These are phyloP conservation scores for Trichoderma asperelloides DNA, from an alignment of 495 filamentous ascomycete species.

Conservation along the genomic window DNA sequence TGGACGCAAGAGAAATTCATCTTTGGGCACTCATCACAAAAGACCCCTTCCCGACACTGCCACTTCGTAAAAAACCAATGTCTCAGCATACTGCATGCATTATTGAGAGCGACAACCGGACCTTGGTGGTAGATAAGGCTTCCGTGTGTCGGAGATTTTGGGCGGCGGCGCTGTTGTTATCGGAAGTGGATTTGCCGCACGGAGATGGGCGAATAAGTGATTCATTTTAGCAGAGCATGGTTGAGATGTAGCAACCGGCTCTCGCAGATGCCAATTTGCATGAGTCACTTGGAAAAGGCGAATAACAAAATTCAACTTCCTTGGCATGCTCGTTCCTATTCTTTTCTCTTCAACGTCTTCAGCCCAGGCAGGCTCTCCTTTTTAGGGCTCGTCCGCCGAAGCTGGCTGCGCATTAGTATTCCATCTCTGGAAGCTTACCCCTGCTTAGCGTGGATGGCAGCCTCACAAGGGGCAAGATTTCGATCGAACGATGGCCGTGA, in stretches of 20 bases:
- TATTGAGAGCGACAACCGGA: background rate
- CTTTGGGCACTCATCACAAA: background rate
- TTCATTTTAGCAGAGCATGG: background rate
- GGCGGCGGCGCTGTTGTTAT: background rate
- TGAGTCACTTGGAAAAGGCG: background rate
- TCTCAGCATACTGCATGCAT: background rate
- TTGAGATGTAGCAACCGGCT: background rate
- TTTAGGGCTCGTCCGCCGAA: conserved; percentile 1
- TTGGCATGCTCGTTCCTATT: background rate
- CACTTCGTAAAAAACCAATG: background rate
- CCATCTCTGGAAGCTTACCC: background rate
- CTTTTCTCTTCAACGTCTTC: background rate
- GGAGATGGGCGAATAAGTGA: background rate
- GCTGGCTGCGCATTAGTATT: conserved; percentile 2
- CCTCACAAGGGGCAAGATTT: conserved; percentile 8
- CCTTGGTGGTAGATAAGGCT: background rate
- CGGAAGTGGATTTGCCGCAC: background rate
- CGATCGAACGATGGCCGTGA: conserved; percentile 4
- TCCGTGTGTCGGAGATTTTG: conserved; percentile 6
- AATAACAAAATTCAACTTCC: background rate
- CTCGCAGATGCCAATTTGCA: background rate
- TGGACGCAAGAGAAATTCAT: background rate
- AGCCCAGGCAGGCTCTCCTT: background rate
- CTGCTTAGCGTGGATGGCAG: background rate
- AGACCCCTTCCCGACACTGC: background rate